Evolutionary conservation across 345 rosid species (phyloP), one percentile per base, ranked within the genome.

Genomic region (Gossypium anomalum): DNA sequence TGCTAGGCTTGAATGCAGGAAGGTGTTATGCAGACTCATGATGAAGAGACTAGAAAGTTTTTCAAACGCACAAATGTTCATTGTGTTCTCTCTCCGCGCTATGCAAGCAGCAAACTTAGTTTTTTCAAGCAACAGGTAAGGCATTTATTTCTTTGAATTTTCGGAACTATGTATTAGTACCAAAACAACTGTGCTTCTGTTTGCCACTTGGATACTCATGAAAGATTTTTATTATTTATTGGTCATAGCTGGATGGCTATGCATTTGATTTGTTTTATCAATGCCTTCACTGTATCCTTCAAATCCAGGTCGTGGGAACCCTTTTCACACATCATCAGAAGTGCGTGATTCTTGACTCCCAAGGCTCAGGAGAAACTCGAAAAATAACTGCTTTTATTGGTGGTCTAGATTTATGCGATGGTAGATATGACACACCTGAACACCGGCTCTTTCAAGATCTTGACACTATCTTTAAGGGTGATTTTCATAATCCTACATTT

Each of bases 1-100:
- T 79, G 70, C 15, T 49, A 52, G 22, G 60, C 69, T 74, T 72
- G 78, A 22, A 27, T 73, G 65, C 80, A 90, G 92, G 91, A 84
- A 60, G 95, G 95, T 19, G 88, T 90, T 17, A 90, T 88, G 92
- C 91, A 87, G 86, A 90, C 95, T 17, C 95, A 88, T 79, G 92
- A 90, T 59, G 95, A 90, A 86, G 89, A 88, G 83, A 83, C 92
- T 6, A 85, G 78, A 82, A 90, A 80, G 73, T 90, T 81, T 49
- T 90, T 90, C 74, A 84, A 83, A 49, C 85, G 83, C 75, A 77
- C 94, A 0, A 80, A 77, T 20, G 91, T 90, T 59, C 90, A 79
- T 13, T 90, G 91, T 71, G 89, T 85, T 65, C 92, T 90, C 38
- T 82, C 95, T 47, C 92, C 95, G 76, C 92, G 92, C 27, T 90